Conservation (phyloP, 2,329 filamentous ascomycete genomes). For the Aureobasidium sp. region DNA sequence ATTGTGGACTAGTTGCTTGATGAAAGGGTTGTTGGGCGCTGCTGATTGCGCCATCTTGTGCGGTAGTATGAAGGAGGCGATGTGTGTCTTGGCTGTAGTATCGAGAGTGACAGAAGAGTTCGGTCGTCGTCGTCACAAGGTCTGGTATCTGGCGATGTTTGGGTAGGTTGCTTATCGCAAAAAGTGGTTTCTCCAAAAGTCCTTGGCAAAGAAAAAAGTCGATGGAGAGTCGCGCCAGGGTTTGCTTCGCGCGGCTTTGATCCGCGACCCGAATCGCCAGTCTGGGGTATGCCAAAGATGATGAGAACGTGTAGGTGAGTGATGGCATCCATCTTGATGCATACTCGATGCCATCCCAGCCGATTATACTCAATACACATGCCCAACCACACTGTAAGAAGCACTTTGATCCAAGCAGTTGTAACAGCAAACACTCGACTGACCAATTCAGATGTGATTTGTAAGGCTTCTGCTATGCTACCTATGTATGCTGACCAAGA, state of each 20-base stretch:
- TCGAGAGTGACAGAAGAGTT: too few relatives aligned
- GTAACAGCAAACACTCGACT: not conserved
- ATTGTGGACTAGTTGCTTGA: conserved; percentile 76
- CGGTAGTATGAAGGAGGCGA: not conserved
- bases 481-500: too few relatives aligned
- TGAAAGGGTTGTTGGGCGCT: conserved; percentile 54
- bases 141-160: not conserved
- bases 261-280: not conserved
- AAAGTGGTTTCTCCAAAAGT: not conserved
- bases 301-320: not conserved
- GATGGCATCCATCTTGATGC: not conserved
- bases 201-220: conserved; percentile 5
- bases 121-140: not conserved
- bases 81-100: not conserved
- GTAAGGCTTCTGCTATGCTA: too few relatives aligned
- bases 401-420: not conserved
- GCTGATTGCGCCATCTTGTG: conserved; percentile 10
- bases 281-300: not conserved
- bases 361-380: not conserved
- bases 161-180: not conserved
- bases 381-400: not conserved
- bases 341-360: not conserved
- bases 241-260: conserved; percentile 1
- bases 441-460: too few relatives aligned
- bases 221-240: not conserved